Base-by-base conservation (phyloP, 164 flowering plant species). In the Chloranthus sessilifolius region DNA sequence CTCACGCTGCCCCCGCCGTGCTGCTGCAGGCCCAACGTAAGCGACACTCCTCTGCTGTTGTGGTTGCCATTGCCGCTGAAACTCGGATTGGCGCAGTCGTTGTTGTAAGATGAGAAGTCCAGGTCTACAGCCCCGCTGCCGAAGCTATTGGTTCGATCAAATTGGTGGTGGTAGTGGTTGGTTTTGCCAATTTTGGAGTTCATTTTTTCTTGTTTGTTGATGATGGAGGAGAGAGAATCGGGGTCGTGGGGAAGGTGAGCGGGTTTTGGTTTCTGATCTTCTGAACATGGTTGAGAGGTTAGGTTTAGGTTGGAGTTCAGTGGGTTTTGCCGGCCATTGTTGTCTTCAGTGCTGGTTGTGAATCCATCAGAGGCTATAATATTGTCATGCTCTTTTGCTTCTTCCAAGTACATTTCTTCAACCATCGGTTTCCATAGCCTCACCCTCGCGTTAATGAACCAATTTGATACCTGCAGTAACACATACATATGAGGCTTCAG, bases 361-460 rank as follows among this genome's bases (percentile, higher is more conserved):
- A 38, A 37, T 23, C 72, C 75, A 52, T 77, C 78, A 14, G 73
- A 66, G 5, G 40, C 55, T 16, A 53, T 51, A n/a, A n/a, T n/a
- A 63, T 56, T 62, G 40, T 77, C 74, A 20, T 63, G 65, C 40
- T 85, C 96, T 58, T 85, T 91, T 39, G 76, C 62, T 72, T 92
- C 98, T 78, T 88, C 96, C 22, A 80, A 23, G 69, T 92, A 92
- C 95, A 92, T 85, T 52, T 88, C 92, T 53, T 91, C 98, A 27
- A 91, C 95, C 98, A 91, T 91, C 1, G 98, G 98, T 38, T 91
- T 91, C 98, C 98, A 92, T 33, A 92, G 80, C 68, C 98, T 76
- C 41, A 92, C 98, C 59, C 98, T 76, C 22, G 98, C 96, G 35
- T 88, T 91, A 22, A 91, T 91, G 61, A 91, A 91, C 98, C 98